A percentile compares a stretch with the other conserved stretches of the same genome.
Conservation (phyloP, 345 rosid species). For the Punica granatum region DNA sequence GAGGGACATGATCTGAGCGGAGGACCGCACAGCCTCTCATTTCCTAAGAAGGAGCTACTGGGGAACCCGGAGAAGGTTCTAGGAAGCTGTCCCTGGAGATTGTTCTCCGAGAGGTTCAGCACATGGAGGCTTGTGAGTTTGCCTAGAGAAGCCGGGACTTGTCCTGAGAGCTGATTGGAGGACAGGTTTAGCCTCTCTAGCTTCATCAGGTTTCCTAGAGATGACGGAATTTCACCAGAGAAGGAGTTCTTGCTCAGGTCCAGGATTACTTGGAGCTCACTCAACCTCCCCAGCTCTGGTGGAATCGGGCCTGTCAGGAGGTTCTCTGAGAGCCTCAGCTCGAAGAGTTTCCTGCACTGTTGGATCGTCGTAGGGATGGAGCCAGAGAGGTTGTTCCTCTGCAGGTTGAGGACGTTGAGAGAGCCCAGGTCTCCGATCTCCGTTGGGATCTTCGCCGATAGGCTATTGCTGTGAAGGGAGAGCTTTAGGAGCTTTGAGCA, state of each 20-base stretch:
- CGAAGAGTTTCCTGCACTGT: constrained; percentile 64
- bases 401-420: constrained; percentile 71
- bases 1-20: constrained; percentile 42
- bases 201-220: constrained; percentile 59
- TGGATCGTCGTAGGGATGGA: constrained; percentile 54
- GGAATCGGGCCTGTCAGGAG: constrained; percentile 59
- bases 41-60: constrained; percentile 44
- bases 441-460: constrained; percentile 53
- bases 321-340: constrained; percentile 66
- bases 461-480: constrained; percentile 53
- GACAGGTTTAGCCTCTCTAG: constrained; percentile 69
- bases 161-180: constrained; percentile 53
- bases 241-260: constrained; percentile 65
- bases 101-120: constrained; percentile 70
- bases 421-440: constrained; percentile 64
- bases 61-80: constrained; percentile 49
- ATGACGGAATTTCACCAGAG: constrained; percentile 51
- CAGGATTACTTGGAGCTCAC: constrained; percentile 71
- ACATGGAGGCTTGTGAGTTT: constrained; percentile 67
- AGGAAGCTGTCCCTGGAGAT: constrained; percentile 58
- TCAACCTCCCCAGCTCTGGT: constrained; percentile 54
- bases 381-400: constrained; percentile 68
- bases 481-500: constrained; percentile 61
- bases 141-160: constrained; percentile 51
- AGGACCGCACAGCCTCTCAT: constrained; percentile 47